Conservation (phyloP, 495 filamentous ascomycete species). For the Tuber calosporum region DNA sequence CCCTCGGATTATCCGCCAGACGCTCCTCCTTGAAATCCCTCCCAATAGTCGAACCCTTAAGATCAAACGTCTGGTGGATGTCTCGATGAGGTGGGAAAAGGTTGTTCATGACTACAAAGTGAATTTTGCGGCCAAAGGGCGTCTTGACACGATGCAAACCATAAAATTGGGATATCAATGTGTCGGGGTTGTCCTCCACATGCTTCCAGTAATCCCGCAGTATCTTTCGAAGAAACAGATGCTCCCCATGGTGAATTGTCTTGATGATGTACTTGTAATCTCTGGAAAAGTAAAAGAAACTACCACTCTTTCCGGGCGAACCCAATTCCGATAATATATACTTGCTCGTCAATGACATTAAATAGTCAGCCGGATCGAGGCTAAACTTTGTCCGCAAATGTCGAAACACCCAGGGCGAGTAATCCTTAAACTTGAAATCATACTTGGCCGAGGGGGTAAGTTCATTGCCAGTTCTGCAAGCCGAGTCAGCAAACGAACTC, state of each 20-base stretch:
- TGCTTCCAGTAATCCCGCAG: conserved; percentile 91
- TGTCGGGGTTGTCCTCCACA: conserved; percentile 88
- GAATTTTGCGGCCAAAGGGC: conserved; percentile 95
- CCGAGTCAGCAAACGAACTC: not conserved
- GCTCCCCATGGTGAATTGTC: conserved; percentile 94
- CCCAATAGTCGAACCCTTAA: conserved; percentile 96
- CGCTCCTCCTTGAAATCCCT: conserved; percentile 85
- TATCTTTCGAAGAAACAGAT: conserved; percentile 88
- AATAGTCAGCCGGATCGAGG: conserved; percentile 92
- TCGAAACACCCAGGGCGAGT: conserved; percentile 98
- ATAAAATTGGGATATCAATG: conserved; percentile 95
- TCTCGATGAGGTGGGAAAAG: conserved; percentile 95
- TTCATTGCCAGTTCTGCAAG: conserved; percentile 78
- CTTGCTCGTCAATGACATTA: conserved; percentile 97
- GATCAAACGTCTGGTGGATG: conserved; percentile 92
- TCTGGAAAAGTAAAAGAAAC: conserved; percentile 99
- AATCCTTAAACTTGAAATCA: conserved; percentile 99
- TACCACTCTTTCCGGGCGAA: conserved; percentile 95
- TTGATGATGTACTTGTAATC: conserved; percentile 99
- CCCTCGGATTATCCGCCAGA: conserved; percentile 77
- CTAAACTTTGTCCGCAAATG: conserved; percentile 81
- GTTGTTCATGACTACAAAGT: conserved; percentile 99
- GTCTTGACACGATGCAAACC: conserved; percentile 97
- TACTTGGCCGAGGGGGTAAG: conserved; percentile 97
- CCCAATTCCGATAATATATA: conserved; percentile 97